phyloP scores from a whole-genome alignment of 176 grass and related monocot species.

The Oryza rufipogon region DNA sequence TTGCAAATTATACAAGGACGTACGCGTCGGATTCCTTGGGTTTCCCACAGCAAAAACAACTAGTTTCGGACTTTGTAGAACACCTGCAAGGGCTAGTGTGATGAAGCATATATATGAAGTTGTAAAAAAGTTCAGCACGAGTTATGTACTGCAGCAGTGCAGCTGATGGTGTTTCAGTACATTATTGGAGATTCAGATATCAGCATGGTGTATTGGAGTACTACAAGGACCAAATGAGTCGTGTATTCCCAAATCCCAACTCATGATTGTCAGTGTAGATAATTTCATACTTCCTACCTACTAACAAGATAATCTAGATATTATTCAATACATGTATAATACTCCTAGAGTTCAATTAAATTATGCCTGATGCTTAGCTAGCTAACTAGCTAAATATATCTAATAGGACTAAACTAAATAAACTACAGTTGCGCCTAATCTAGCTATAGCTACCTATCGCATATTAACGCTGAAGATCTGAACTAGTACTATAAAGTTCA shows the following conservation, averaged over 20 bases:
- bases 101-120: background rate
- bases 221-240: constrained; percentile 7
- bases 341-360: background rate
- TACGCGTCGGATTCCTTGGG: background rate
- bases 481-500: background rate
- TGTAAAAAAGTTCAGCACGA: background rate
- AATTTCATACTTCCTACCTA: constrained; percentile 32
- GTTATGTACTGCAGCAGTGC: background rate
- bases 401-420: constrained; percentile 17
- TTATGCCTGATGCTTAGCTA: constrained; percentile 28
- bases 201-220: background rate
- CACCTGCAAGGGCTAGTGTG: no score
- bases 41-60: background rate
- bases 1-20: constrained; percentile 11
- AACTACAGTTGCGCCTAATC: background rate
- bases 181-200: background rate
- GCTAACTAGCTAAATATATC: constrained; percentile 33
- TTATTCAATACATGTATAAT: constrained; percentile 32
- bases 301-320: constrained; percentile 39
- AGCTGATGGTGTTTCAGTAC: background rate
- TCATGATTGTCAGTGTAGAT: background rate
- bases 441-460: background rate
- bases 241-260: constrained; percentile 36
- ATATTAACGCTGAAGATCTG: constrained; percentile 14
- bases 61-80: background rate